phyloP scores from a whole-genome alignment of 352 stramenopile genomes.

The Hyaloperonospora brassicae region DNA sequence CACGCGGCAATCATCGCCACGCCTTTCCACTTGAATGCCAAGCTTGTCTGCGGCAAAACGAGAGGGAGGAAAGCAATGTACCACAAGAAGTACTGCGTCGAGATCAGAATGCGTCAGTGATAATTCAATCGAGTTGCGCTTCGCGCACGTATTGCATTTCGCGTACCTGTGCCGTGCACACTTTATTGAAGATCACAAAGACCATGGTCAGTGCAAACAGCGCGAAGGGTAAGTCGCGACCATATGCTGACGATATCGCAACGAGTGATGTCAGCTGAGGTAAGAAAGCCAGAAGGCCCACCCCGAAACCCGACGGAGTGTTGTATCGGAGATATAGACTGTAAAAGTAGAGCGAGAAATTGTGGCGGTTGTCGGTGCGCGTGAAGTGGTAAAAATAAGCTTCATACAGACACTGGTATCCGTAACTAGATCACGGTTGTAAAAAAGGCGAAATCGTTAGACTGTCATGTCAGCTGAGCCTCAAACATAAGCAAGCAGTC shows the following conservation, averaged over 20 bases:
- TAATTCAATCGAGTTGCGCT: not conserved
- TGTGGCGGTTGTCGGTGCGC: slow-evolving; percentile 98
- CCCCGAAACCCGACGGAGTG: slow-evolving; percentile 59
- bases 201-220: slow-evolving; percentile 96
- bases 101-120: slow-evolving; percentile 21
- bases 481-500: slow-evolving; percentile 1
- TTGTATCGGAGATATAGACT: slow-evolving; percentile 96
- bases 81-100: slow-evolving; percentile 97
- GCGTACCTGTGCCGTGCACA: slow-evolving; percentile 79
- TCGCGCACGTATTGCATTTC: not conserved
- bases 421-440: slow-evolving; percentile 48
- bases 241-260: slow-evolving; percentile 62
- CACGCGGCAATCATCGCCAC: slow-evolving; percentile 54
- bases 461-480: not conserved
- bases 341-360: slow-evolving; percentile 99
- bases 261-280: slow-evolving; percentile 74
- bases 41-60: slow-evolving; percentile 62
- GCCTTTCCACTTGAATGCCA: slow-evolving; percentile 60
- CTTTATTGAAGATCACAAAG: slow-evolving; percentile 98
- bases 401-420: slow-evolving; percentile 91
- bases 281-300: slow-evolving; percentile 78
- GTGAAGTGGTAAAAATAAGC: slow-evolving; percentile 98
- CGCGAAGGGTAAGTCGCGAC: slow-evolving; percentile 87
- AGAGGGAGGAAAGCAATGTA: slow-evolving; percentile 91
- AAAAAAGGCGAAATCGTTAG: slow-evolving; percentile 1